Evolutionary conservation across 1,139 yeast species (phyloP).

Genomic region (Protomyces pachydermus): DNA sequence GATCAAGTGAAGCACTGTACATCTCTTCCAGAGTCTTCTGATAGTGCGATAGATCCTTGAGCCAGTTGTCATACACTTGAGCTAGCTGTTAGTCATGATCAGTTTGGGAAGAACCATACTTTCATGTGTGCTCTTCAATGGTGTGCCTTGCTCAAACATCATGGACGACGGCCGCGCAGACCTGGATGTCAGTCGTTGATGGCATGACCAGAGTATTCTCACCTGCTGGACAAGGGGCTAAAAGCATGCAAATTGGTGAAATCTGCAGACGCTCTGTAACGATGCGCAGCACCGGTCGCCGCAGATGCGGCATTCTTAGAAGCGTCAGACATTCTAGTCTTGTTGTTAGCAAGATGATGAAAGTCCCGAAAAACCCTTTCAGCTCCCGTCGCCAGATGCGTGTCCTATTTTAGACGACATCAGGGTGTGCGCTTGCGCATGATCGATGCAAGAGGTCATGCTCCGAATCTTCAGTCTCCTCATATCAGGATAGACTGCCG

Average conservation of each 20-base stretch:
- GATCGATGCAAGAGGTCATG: too few species aligned
- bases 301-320: not conserved
- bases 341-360: too few species aligned
- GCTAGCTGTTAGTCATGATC: constrained; percentile 1
- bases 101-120: not conserved
- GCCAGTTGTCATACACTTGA: constrained; percentile 38
- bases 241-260: constrained; percentile 15
- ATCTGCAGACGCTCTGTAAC: constrained; percentile 22
- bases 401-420: too few species aligned
- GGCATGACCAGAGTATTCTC: not conserved
- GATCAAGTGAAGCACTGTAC: constrained; percentile 39
- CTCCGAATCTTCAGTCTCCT: too few species aligned
- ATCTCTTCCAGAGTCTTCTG: constrained; percentile 40
- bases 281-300: constrained; percentile 5
- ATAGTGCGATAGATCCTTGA: constrained; percentile 40
- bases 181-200: not conserved
- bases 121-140: constrained; percentile 5
- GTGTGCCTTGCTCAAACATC: constrained; percentile 6
- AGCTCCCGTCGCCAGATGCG: too few species aligned
- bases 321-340: not conserved
- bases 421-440: too few species aligned
- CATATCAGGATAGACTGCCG: too few species aligned
- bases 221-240: constrained; percentile 20
- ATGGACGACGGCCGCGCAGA: constrained; percentile 21
- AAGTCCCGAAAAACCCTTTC: too few species aligned